Evolutionary conservation across 768 basidiomycete genomes (phyloP), one percentile per base, ranked within the genome.

Genomic region (Leccinum imitatum): DNA sequence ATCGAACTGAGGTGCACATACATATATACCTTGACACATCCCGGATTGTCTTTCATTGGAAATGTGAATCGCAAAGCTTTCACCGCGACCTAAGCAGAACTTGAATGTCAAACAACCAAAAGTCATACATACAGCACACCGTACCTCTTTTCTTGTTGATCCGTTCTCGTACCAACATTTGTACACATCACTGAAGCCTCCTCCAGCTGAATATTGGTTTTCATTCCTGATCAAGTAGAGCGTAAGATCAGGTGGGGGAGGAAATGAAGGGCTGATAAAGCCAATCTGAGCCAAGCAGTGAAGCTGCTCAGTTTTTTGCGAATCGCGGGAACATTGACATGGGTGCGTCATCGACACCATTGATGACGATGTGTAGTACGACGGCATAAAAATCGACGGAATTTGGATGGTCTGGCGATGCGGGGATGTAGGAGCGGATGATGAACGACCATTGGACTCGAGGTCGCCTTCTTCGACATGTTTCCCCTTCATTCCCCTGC

Each of bases 341-440:
- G 68, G 80, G 66, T 80, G 82, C 77, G 86, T 86, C 77, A 87
- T 82, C 35, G 80, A 75, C 15, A 77, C 56, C 65, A 72, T 66
- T 14, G 84, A 82, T 14, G 86, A 85, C 33, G 87, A 87, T 11
- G 83, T 79, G 10, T 86, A 85, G 69, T 82, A 87, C 14, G 86
- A 86, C 6, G 85, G 84, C 79, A 79, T 79, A 73, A 72, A 77
- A 7, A 91, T 3, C 10, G 80, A 83, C 25, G 89, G 89, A 47
- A 90, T 79, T 70, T 83, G 83, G 67, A 91, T 89, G 1, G 81
- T 79, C 74, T 90, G 87, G 64, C 82, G 84, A 3, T 84, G 86
- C 1, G 80, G 79, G 4, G 87, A 87, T 9, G 87, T 88, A 6
- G 90, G 89, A 8, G 80, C 87, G 55, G 81, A 84, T 33, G 74